Percentiles rank a stretch among this genome's conserved stretches.
Conservation (phyloP, 208 protist genomes). For the Willaertia magna region DNA sequence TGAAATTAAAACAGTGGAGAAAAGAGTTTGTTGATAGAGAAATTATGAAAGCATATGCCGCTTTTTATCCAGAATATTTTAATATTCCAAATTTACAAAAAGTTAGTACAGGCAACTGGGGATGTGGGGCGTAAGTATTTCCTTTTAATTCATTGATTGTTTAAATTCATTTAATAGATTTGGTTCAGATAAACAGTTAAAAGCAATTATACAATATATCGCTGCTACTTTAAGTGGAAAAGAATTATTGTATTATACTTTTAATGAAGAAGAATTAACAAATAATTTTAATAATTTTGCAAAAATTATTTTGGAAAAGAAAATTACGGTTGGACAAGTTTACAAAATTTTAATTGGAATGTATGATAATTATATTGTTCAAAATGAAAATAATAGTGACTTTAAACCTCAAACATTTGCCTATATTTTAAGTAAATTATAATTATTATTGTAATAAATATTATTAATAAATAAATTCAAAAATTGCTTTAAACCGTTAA, state of each 20-base stretch:
- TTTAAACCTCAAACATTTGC: too few relatives aligned
- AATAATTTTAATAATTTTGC: neutral
- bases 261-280: neutral
- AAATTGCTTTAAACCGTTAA: too few relatives aligned
- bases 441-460: too few relatives aligned
- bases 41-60: constrained; percentile 56
- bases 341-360: too few relatives aligned
- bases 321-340: too few relatives aligned
- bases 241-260: neutral
- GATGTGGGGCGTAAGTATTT: constrained; percentile 71
- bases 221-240: constrained; percentile 40
- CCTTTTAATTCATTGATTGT: too few relatives aligned
- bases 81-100: neutral
- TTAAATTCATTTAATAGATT: too few relatives aligned
- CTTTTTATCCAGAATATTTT: constrained; percentile 33
- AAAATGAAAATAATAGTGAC: too few relatives aligned
- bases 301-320: too few relatives aligned
- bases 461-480: too few relatives aligned
- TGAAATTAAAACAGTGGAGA: constrained; percentile 41
- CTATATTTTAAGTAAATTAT: too few relatives aligned
- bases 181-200: constrained; percentile 60
- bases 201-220: constrained; percentile 64
- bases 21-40: constrained; percentile 40
- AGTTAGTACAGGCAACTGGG: constrained; percentile 70
- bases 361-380: too few relatives aligned